These are phyloP conservation scores for Amylocarpus encephaloides DNA, from an alignment of 2,329 filamentous ascomycete species.

Conservation along the genomic window DNA sequence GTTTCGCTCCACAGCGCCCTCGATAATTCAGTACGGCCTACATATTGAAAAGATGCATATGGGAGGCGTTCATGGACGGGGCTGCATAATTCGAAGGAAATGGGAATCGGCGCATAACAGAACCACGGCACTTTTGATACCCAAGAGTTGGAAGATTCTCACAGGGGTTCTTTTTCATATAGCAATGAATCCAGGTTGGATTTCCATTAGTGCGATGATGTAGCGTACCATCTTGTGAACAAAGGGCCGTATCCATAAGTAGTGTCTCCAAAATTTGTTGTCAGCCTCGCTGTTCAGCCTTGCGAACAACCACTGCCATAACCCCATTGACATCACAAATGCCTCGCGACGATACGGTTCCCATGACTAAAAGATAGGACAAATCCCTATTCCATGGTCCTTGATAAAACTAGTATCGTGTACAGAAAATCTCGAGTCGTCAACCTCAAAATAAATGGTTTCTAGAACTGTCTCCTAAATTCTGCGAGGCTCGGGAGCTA, in stretches of 20 bases:
- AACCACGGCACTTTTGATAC: neutral
- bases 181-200: neutral
- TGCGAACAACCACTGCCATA: neutral
- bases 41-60: slow-evolving; percentile 1
- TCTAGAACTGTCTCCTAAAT: slow-evolving; percentile 11
- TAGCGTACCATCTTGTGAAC: too few relatives aligned
- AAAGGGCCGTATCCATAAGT: too few relatives aligned
- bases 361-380: too few relatives aligned
- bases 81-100: too few relatives aligned
- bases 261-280: neutral
- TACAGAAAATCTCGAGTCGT: neutral
- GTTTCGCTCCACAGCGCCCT: slow-evolving; percentile 32
- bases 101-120: slow-evolving; percentile 4
- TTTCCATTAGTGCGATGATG: neutral
- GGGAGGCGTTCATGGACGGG: slow-evolving; percentile 3
- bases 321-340: neutral
- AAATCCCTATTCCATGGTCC: neutral
- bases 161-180: neutral
- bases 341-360: too few relatives aligned
- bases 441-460: neutral
- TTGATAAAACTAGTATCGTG: neutral
- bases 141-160: neutral
- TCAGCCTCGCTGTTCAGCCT: neutral
- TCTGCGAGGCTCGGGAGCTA: neutral
- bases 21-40: slow-evolving; percentile 11